Conservation (phyloP, 371 early-diverging fungal species). For the Choanephora cucurbitarum region DNA sequence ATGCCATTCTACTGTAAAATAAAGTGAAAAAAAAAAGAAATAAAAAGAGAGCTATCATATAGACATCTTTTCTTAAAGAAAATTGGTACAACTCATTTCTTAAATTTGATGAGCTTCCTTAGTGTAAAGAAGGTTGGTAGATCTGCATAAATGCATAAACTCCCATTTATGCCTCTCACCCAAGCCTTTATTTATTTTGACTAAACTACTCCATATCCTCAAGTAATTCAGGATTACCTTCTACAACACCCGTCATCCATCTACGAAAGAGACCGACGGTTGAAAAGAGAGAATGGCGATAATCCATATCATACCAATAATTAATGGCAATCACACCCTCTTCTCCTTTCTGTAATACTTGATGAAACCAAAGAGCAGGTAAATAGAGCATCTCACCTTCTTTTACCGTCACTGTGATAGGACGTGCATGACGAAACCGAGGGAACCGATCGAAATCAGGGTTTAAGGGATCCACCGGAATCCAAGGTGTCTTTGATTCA, state of each 20-base stretch:
- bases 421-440: slow-evolving; percentile 55
- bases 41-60: too few species aligned
- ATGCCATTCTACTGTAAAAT: too few species aligned
- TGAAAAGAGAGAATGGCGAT: slow-evolving; percentile 39
- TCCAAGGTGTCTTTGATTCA: slow-evolving; percentile 60
- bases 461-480: slow-evolving; percentile 63
- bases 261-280: slow-evolving; percentile 38
- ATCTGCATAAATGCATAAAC: too few species aligned
- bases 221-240: slow-evolving; percentile 16
- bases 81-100: too few species aligned
- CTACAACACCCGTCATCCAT: slow-evolving; percentile 28
- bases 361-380: slow-evolving; percentile 83
- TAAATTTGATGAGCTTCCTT: too few species aligned
- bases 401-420: slow-evolving; percentile 58
- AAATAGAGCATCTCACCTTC: slow-evolving; percentile 78
- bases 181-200: too few species aligned
- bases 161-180: too few species aligned
- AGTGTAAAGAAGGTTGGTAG: too few species aligned
- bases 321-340: slow-evolving; percentile 80
- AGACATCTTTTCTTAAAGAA: too few species aligned
- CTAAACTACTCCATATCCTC: slow-evolving; percentile 15
- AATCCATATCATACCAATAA: slow-evolving; percentile 82
- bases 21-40: too few species aligned
- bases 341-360: slow-evolving; percentile 65
- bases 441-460: slow-evolving; percentile 52